These are phyloP conservation scores for Aspergillus conjunctus DNA, from an alignment of 495 filamentous ascomycete species.

Conservation along the genomic window DNA sequence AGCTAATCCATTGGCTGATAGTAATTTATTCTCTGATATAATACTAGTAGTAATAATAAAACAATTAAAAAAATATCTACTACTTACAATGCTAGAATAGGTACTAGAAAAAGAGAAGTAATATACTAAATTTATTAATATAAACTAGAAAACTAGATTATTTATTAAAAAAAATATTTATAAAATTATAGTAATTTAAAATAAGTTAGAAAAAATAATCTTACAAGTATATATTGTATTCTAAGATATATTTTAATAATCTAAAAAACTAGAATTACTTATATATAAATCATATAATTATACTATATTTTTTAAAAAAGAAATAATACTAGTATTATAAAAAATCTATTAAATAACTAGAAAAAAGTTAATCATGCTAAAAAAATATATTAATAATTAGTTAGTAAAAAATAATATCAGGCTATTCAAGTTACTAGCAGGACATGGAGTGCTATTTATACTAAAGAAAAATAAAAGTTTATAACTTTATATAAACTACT, in stretches of 20 bases:
- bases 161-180: neutral
- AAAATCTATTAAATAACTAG: neutral
- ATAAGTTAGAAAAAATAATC: neutral
- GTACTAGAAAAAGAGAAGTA: too few species aligned
- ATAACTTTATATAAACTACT: neutral
- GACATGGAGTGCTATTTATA: neutral
- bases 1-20: too few species aligned
- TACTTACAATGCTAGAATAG: too few species aligned
- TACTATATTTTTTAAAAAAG: neutral
- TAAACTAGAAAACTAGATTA: neutral
- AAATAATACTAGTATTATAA: neutral
- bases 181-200: neutral
- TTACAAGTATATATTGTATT: neutral
- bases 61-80: too few species aligned
- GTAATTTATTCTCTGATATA: too few species aligned
- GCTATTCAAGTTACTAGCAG: neutral
- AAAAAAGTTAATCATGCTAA: neutral
- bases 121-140: too few species aligned
- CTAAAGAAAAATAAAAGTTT: neutral
- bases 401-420: neutral
- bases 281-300: neutral
- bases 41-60: too few species aligned
- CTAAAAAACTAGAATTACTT: neutral
- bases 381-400: slow-evolving; percentile 4
- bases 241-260: neutral